A percentile compares a stretch with the other conserved stretches of the same genome.
Conservation (phyloP, 805 yeast genomes). For the Zygosaccharomyces bailii region DNA sequence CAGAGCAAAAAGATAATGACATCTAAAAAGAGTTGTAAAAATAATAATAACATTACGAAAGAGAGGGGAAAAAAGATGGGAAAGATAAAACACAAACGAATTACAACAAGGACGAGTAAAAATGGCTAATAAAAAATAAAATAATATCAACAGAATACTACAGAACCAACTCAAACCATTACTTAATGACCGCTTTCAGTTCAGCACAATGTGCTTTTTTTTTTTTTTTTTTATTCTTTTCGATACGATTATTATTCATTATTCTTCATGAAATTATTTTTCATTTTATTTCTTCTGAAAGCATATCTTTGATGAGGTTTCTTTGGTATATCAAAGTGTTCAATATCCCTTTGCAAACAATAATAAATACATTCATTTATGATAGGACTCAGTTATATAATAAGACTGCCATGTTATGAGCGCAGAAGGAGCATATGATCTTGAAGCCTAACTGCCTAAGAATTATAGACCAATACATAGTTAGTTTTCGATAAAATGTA, state of each 20-base stretch:
- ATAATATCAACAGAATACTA: not conserved
- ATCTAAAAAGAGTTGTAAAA: constrained; percentile 5
- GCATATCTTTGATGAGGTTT: constrained; percentile 1
- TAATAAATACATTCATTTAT: not conserved
- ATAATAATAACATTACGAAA: not conserved
- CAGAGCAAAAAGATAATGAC: constrained; percentile 4
- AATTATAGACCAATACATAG: no score
- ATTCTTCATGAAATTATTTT: constrained; percentile 1
- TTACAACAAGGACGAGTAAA: not conserved
- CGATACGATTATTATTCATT: not conserved
- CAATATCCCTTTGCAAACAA: constrained; percentile 3
- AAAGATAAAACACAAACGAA: not conserved
- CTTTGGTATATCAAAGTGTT: constrained; percentile 3
- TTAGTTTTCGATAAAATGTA: no score
- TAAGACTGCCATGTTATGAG: no score
- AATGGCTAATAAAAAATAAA: not conserved
- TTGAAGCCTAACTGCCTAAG: no score
- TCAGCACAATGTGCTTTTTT: not conserved
- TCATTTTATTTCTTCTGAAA: not conserved
- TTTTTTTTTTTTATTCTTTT: not conserved
- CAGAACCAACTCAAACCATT: not conserved
- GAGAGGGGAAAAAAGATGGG: not conserved
- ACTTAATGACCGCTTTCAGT: not conserved
- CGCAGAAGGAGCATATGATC: no score
- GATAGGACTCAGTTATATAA: constrained; percentile 2